Evolutionary conservation across 1,139 yeast genomes (phyloP).

Genomic region (Debaryomycetaceae sp.): DNA sequence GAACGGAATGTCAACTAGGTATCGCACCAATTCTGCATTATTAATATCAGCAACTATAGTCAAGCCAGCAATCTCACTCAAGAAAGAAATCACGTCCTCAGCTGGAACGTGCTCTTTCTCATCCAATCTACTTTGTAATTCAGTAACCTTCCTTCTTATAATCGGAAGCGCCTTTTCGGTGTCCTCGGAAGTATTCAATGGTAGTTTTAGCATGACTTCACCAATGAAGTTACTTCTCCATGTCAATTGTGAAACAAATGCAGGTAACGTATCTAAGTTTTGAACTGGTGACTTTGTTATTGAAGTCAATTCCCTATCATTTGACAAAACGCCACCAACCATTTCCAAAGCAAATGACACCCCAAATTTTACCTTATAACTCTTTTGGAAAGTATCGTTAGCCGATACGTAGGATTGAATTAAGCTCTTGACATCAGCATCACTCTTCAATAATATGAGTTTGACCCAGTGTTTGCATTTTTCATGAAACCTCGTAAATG

Average conservation of each 20-base stretch:
- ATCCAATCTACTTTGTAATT: conserved; percentile 11
- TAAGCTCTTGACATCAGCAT: conserved; percentile 73
- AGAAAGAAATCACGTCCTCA: conserved; percentile 37
- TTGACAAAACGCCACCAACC: conserved; percentile 69
- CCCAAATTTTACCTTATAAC: conserved; percentile 60
- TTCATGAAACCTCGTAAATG: conserved; percentile 58
- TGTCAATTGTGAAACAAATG: conserved; percentile 73
- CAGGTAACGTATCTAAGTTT: conserved; percentile 61
- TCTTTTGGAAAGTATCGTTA: conserved; percentile 29
- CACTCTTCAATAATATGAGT: conserved; percentile 50
- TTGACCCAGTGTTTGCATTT: conserved; percentile 69
- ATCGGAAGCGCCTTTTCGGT: conserved; percentile 25
- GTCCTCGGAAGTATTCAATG: conserved; percentile 30
- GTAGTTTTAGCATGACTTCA: conserved; percentile 35
- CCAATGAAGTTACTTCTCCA: conserved; percentile 61
- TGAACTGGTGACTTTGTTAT: conserved; percentile 23
- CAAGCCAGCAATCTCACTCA: conserved; percentile 50
- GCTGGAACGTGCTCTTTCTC: conserved; percentile 13
- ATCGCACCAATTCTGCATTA: conserved; percentile 52
- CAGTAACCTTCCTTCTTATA: conserved; percentile 14
- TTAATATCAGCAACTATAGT: conserved; percentile 44
- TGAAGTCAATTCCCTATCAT: conserved; percentile 55
- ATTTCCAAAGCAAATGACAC: conserved; percentile 86
- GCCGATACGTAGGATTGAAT: conserved; percentile 71
- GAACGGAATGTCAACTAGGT: conserved; percentile 73